phyloP scores from a whole-genome alignment of 2,329 filamentous ascomycete genomes.

The Arthroderma uncinatum region DNA sequence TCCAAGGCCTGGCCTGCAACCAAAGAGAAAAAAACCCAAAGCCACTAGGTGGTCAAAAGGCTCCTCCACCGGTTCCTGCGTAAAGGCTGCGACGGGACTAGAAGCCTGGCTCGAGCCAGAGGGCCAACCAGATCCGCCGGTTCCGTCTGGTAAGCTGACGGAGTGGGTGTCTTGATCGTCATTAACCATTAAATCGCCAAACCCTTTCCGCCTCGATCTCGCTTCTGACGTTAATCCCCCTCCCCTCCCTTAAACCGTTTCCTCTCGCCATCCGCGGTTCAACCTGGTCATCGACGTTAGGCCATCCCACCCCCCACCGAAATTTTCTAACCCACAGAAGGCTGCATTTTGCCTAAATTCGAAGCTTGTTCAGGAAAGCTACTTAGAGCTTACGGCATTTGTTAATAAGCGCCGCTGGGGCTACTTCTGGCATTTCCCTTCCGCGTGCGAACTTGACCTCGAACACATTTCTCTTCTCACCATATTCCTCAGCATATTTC shows the following conservation, averaged over 20 bases:
- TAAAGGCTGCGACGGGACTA: neutral
- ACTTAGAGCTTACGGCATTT: too few relatives aligned
- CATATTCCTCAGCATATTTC: neutral
- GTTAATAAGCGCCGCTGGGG: too few relatives aligned
- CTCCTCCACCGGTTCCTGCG: conserved; percentile 4
- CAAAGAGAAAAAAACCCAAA: neutral
- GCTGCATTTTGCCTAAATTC: neutral
- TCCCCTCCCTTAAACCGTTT: neutral
- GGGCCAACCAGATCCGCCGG: neutral
- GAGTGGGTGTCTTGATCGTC: neutral
- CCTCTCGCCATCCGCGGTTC: neutral
- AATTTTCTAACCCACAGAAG: neutral
- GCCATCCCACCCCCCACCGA: neutral
- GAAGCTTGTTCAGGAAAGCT: too few relatives aligned
- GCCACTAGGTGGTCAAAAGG: neutral
- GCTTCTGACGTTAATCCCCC: neutral
- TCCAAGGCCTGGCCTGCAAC: neutral
- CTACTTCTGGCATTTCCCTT: neutral
- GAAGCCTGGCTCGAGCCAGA: neutral
- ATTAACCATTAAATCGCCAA: neutral
- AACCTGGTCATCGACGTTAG: neutral
- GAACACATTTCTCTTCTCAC: neutral
- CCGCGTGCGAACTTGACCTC: neutral
- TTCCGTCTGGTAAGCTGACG: neutral
- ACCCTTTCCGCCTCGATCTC: neutral